Base-by-base conservation (phyloP, 2,329 filamentous ascomycete species). In the Orbilia javanica region DNA sequence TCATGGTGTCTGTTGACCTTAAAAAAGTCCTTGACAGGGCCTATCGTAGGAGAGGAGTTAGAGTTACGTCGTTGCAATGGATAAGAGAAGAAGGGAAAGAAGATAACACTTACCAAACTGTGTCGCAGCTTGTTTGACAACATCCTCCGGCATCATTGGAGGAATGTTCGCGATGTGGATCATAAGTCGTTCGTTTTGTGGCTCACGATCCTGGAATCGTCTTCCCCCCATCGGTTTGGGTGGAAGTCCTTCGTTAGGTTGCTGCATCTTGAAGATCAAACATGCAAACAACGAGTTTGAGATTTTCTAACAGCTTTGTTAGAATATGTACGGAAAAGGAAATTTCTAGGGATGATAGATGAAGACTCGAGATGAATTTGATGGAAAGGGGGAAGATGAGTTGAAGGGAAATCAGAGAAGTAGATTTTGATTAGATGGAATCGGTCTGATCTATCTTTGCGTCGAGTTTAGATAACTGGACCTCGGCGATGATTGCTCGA, bases 91-190 rank as follows among this genome's bases (percentile, higher is more conserved):
- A 31, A 48, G n/a, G n/a, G 4, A 31, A 39, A 22, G 11, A 31
- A 55, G n/a, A 29, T 5, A 10, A 22, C 2, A 65, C 67, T 55
- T 67, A 78, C 74, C 74, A 29, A 78, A 78, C 22, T 78, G 74
- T 18, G 52, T 25, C 34, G 74, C 74, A 62, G 74, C 53, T 29
- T 71, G 66, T 50, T 78, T 78, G 8, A 78, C 53, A 1, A 78
- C 62, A 31, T 78, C 74, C 27, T 78, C 74, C 2, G 74, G 74
- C 74, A 78, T 78, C 74, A 78, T 78, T 42, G 74, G 74, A 34
- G 74, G 74, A 22, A 78, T 78, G 20, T 15, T 18, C 0, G 50
- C 67, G 27, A 78, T 64, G 18, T 78, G 74, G 25, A 78, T 64
- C 42, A 78, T 68, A 3, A 78, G 50, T 25, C 70, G 69, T 11